Base-by-base conservation (phyloP, 371 early-diverging fungal species). In the Chytridiales sp. region DNA sequence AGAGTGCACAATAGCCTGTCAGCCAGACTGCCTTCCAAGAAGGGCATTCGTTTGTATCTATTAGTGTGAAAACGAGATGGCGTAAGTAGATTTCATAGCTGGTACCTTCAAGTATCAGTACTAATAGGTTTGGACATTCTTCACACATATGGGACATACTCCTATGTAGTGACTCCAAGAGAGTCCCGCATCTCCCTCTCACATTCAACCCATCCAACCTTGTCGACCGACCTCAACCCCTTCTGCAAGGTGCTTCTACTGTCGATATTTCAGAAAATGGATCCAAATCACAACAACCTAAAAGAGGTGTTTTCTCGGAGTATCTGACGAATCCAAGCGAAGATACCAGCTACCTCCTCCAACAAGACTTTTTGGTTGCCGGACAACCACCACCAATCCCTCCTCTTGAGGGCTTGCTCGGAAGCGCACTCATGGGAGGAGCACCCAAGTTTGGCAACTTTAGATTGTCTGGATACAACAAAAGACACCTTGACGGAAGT, bases 141-240 rank as follows among this genome's bases (percentile, higher is more conserved):
- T n/a, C n/a, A n/a, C n/a, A n/a, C n/a, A n/a, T n/a, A n/a, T n/a
- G n/a, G n/a, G n/a, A n/a, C n/a, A n/a, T n/a, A n/a, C n/a, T n/a
- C n/a, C n/a, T n/a, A n/a, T n/a, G n/a, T n/a, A 60, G 61, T 27
- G 41, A 32, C n/a, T 43, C 52, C 22, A 50, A 52, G 38, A 40
- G 61, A 17, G 61, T 55, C 19, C 36, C 61, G 21, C 66, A 66
- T 50, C 56, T 66, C 21, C 66, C 66, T 8, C 59, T 66, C 29
- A 26, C 40, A 9, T 55, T 66, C 43, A 56, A 60, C 44, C 42
- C 66, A 22, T 40, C 59, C 6, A 39, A 42, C 39, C n/a, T 60
- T 3, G 47, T 47, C 11, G 66, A 66, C 13, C 31, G 66, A 8
- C 29, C 58, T 4, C 60, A 66, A 42, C 66, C 66, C 5, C 59